Conservation (phyloP, 805 yeast genomes). For the Cyberlindnera amylophila region DNA sequence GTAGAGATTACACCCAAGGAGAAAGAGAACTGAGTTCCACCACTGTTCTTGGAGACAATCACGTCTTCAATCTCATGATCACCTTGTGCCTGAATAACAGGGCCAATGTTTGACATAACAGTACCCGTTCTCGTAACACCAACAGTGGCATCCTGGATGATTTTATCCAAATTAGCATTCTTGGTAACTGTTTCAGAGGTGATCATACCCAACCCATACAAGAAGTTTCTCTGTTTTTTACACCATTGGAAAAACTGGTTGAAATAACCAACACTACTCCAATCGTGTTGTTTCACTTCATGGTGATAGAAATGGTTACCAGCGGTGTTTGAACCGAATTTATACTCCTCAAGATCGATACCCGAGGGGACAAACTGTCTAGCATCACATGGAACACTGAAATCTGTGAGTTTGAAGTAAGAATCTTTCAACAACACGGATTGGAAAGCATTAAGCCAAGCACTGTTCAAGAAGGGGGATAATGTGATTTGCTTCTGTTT, state of each 20-base stretch:
- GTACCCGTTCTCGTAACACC: conserved; percentile 14
- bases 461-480: conserved; percentile 19
- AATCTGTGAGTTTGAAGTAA: conserved; percentile 12
- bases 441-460: conserved; percentile 19
- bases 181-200: conserved; percentile 7
- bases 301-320: conserved; percentile 18
- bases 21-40: conserved; percentile 14
- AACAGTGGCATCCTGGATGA: conserved; percentile 8
- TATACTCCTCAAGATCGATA: conserved; percentile 9
- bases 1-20: conserved; percentile 11
- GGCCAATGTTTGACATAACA: conserved; percentile 22
- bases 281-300: conserved; percentile 5
- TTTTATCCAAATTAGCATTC: conserved; percentile 16
- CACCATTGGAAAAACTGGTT: conserved; percentile 11
- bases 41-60: conserved; percentile 14
- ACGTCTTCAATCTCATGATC: conserved; percentile 15
- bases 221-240: conserved; percentile 1
- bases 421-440: neutral
- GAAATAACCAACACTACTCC: conserved; percentile 8
- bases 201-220: conserved; percentile 21
- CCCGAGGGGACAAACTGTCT: conserved; percentile 15
- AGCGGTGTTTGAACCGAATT: conserved; percentile 21
- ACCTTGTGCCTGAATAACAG: neutral
- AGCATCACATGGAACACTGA: conserved; percentile 21
- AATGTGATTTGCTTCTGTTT: conserved; percentile 11